phyloP scores from a whole-genome alignment of 2,329 filamentous ascomycete genomes.

The Nemania sp. region DNA sequence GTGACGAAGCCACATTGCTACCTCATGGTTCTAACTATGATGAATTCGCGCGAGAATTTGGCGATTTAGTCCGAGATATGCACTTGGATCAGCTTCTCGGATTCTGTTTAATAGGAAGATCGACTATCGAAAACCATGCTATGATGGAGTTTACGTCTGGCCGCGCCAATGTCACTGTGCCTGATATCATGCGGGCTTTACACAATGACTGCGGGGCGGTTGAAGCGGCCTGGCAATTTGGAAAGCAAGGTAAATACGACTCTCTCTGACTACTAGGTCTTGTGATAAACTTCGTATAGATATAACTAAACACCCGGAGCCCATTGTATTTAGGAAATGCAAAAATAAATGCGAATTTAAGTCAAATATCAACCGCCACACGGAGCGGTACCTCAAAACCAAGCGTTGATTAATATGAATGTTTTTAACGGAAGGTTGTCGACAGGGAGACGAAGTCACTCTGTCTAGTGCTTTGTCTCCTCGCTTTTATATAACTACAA shows the following conservation, averaged over 20 bases:
- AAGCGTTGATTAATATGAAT: neutral
- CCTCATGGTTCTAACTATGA: neutral
- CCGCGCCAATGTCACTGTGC: neutral
- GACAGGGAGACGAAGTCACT: too few species aligned
- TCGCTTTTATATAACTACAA: too few species aligned
- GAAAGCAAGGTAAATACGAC: neutral
- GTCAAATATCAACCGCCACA: neutral
- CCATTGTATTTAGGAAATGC: neutral
- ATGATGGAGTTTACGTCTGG: neutral
- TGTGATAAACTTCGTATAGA: neutral
- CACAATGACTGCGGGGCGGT: neutral
- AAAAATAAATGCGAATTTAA: neutral
- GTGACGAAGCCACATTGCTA: too few species aligned
- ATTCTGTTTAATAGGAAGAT: neutral
- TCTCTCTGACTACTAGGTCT: neutral
- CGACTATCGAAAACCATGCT: neutral
- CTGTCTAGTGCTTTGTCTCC: too few species aligned
- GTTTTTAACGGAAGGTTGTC: too few species aligned
- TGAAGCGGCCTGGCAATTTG: slow-evolving; percentile 2
- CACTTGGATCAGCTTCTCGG: neutral
- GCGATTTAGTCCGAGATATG: neutral
- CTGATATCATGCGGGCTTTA: neutral
- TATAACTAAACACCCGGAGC: neutral
- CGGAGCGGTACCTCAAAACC: neutral
- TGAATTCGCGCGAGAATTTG: neutral